A percentile compares a stretch with the other conserved stretches of the same genome.
Evolutionary conservation across 2,329 filamentous ascomycete genomes (phyloP).

Genomic region (Alternaria sp.): DNA sequence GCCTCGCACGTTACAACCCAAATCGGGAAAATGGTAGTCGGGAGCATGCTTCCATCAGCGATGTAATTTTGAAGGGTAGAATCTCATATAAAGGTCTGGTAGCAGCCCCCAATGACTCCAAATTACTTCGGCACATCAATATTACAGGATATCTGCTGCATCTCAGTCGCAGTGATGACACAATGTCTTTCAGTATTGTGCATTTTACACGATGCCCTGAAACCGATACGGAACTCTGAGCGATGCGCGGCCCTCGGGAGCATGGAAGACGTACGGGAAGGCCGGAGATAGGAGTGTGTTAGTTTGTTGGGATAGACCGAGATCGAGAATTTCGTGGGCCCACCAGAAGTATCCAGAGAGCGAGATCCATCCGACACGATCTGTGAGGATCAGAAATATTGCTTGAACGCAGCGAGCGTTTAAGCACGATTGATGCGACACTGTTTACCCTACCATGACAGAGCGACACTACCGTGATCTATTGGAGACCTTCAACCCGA

Average conservation of each 20-base stretch:
- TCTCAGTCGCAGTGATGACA: not conserved
- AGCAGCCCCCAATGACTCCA: not conserved
- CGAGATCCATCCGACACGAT: not conserved
- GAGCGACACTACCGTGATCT: not conserved
- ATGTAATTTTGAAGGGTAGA: not conserved
- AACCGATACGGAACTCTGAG: not conserved
- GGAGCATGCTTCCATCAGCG: not conserved
- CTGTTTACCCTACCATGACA: not conserved
- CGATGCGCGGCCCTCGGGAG: not conserved
- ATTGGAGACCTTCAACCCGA: not conserved
- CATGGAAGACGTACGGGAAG: not conserved
- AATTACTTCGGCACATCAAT: not conserved
- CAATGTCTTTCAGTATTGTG: not conserved
- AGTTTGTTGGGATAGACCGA: not conserved
- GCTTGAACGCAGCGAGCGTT: not conserved
- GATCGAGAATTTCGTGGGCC: not conserved
- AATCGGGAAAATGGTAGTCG: not conserved
- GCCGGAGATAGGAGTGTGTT: not conserved
- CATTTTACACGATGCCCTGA: not conserved
- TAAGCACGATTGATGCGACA: not conserved
- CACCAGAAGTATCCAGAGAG: not conserved
- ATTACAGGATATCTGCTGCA: not conserved
- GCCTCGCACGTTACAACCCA: not conserved
- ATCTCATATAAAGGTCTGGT: not conserved
- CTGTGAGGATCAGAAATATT: not conserved